Base-by-base conservation (phyloP, 2,329 filamentous ascomycete genomes). In the Lasiodiplodia hormozganensis region DNA sequence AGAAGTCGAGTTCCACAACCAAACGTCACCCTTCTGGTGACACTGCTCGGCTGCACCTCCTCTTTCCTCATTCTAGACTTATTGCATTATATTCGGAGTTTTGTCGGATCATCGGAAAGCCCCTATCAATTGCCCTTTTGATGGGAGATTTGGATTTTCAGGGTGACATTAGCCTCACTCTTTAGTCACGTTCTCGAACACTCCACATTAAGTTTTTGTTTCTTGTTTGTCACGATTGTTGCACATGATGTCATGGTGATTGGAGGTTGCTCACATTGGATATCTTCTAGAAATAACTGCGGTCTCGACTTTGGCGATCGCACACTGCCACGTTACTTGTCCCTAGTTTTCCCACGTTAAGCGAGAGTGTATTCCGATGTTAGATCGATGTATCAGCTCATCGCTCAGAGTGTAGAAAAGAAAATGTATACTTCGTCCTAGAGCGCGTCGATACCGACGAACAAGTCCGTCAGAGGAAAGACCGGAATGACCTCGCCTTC, bases 81-180 rank as follows among this genome's bases (percentile, higher is more conserved):
- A 21, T n/a, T 47, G 43, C 43, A 47, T 47, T 10, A 21, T 11
- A n/a, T 47, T 47, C 43, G 43, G 43, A 21, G 43, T 47, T 47
- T 21, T 21, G 11, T 47, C 43, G 43, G 43, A n/a, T 47, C 40
- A n/a, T n/a, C 18, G 16, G 18, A n/a, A 21, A 14, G 8, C 43
- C 8, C 43, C 43, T 47, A 4, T 10, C 43, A 8, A 18, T 18
- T 18, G 43, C 18, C 21, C 21, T 43, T 47, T 21, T 18, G n/a
- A 18, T 11, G 51, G 28, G 51, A 53, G 23, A 53, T 53, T 53
- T 53, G 23, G 51, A 28, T 53, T 53, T 23, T 53, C 51, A 53
- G 51, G 51, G 51, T 53, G 23, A 53, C 6, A 31, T 53, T 10
- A 31, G 28, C 28, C 51, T 31, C 51, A 18, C 51, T 16, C 51